phyloP scores from a whole-genome alignment of 768 basidiomycete species.

The Pisolithus albus region DNA sequence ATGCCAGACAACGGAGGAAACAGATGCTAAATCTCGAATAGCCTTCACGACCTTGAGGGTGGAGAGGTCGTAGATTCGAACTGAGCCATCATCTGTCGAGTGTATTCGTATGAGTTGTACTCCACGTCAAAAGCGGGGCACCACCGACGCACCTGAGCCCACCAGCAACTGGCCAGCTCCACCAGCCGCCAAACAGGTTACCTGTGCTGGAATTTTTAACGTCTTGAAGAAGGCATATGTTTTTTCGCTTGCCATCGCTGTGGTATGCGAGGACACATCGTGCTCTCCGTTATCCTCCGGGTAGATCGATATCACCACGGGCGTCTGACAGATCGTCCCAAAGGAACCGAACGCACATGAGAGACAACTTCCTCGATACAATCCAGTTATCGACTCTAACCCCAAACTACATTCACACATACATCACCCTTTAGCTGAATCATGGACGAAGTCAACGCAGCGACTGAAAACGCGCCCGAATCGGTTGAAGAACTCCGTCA shows the following conservation, averaged over 20 bases:
- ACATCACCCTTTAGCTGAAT: neutral
- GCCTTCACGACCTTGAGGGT: slow-evolving; percentile 58
- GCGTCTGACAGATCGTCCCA: neutral
- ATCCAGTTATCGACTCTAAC: too few species aligned
- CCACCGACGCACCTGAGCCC: slow-evolving; percentile 48
- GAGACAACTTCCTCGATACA: neutral
- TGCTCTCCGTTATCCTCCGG: too few species aligned
- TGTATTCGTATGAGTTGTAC: neutral
- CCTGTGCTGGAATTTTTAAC: slow-evolving; percentile 40
- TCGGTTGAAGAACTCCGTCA: slow-evolving; percentile 51
- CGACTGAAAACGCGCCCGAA: slow-evolving; percentile 39
- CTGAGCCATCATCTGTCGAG: slow-evolving; percentile 55
- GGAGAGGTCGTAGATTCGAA: slow-evolving; percentile 59
- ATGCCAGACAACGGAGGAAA: slow-evolving; percentile 55
- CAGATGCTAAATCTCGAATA: slow-evolving; percentile 50
- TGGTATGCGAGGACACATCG: neutral
- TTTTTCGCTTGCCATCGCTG: slow-evolving; percentile 3
- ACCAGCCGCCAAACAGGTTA: slow-evolving; percentile 49
- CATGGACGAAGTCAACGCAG: slow-evolving; percentile 2
- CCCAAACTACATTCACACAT: neutral
- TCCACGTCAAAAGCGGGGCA: neutral
- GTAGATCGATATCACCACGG: too few species aligned
- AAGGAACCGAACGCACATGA: neutral
- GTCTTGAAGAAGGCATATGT: slow-evolving; percentile 11
- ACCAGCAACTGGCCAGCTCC: slow-evolving; percentile 45